A percentile compares a stretch with the other conserved stretches of the same genome.
These are phyloP conservation scores for Pezicula neosporulosa DNA, from an alignment of 2,329 filamentous ascomycete genomes.

Conservation along the genomic window DNA sequence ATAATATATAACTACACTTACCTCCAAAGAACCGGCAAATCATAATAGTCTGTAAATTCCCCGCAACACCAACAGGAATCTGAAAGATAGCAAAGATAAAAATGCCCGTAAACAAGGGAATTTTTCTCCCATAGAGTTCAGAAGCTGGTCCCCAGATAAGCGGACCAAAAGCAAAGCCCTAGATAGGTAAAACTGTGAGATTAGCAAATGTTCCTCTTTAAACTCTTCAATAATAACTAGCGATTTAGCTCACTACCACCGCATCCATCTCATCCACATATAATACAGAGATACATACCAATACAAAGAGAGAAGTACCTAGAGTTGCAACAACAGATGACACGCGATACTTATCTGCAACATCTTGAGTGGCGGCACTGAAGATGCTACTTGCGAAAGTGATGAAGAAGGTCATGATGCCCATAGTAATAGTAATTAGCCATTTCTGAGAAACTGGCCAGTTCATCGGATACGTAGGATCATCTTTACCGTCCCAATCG, in stretches of 20 bases:
- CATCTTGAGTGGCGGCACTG: background rate
- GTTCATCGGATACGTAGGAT: conserved; percentile 4
- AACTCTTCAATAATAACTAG: no score
- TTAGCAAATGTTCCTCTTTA: no score
- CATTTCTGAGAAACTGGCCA: background rate
- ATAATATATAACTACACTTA: no score
- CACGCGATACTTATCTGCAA: background rate
- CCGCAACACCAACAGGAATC: conserved; percentile 32
- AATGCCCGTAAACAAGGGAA: conserved; percentile 28
- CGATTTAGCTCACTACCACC: no score
- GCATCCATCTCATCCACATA: no score
- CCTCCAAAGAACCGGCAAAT: conserved; percentile 18
- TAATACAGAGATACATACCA: background rate
- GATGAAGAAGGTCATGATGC: background rate
- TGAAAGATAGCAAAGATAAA: conserved; percentile 35
- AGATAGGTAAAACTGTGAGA: background rate
- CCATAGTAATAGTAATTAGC: background rate
- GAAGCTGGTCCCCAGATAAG: background rate
- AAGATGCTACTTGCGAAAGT: conserved; percentile 2
- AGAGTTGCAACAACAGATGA: background rate
- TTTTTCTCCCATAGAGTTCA: conserved; percentile 13
- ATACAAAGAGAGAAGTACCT: background rate
- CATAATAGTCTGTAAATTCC: conserved; percentile 20
- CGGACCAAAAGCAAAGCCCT: conserved; percentile 3
- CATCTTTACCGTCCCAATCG: conserved; percentile 2